Evolutionary conservation across 176 grass and related monocot genomes (phyloP).

Genomic region (Zoysia japonica): DNA sequence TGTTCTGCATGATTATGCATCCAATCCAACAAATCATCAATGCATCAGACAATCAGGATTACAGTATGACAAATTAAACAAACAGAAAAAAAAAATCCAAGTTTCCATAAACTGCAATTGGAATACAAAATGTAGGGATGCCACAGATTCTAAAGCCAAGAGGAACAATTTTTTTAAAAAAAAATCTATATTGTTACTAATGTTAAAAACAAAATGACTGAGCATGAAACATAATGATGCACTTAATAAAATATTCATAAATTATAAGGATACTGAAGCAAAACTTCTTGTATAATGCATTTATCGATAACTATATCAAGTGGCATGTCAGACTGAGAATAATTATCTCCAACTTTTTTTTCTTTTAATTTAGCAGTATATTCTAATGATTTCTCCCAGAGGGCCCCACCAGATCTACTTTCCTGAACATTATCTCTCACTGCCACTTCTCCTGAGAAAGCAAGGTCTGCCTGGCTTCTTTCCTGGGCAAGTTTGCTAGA

Average conservation of each 20-base stretch:
- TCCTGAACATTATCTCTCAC: constrained; percentile 29
- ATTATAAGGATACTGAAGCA: constrained; percentile 90
- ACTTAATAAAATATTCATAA: constrained; percentile 5
- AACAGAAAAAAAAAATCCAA: neutral
- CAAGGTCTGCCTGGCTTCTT: constrained; percentile 40
- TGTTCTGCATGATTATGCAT: neutral
- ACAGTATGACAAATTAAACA: neutral
- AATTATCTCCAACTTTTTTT: constrained; percentile 37
- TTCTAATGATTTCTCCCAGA: constrained; percentile 71
- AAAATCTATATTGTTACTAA: neutral
- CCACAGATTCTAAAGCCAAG: constrained; percentile 6
- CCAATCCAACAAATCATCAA: neutral
- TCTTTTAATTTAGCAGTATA: constrained; percentile 54
- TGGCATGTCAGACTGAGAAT: constrained; percentile 61
- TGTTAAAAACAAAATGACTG: constrained; percentile 26
- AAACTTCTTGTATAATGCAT: constrained; percentile 85
- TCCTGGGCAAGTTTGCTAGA: constrained; percentile 29
- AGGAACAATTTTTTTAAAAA: neutral
- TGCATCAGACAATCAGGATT: neutral
- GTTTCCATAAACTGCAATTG: neutral
- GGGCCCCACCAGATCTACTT: constrained; percentile 61
- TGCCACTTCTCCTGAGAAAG: constrained; percentile 45
- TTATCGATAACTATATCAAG: constrained; percentile 86
- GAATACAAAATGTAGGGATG: constrained; percentile 2
- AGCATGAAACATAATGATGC: constrained; percentile 9